Conservation (phyloP, 2,329 filamentous ascomycete genomes). For the Cercospora citrullina region DNA sequence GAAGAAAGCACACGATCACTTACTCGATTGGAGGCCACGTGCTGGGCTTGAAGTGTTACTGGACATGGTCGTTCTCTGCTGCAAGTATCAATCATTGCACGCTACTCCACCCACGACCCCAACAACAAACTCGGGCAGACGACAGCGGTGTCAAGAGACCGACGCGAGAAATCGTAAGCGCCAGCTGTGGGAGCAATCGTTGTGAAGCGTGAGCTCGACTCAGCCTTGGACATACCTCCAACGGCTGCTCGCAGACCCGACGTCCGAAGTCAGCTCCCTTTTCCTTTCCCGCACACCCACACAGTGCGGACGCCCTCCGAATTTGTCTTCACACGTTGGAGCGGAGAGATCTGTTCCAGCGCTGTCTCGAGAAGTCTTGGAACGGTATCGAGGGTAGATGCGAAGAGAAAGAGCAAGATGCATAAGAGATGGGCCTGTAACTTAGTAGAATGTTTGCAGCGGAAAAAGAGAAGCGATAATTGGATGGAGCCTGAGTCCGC, state of each 20-base stretch:
- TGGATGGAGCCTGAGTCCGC: neutral
- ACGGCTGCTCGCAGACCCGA: conserved; percentile 5
- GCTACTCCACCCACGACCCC: neutral
- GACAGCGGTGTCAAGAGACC: neutral
- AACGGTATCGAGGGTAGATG: neutral
- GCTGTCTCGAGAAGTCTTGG: neutral
- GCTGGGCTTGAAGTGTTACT: conserved; percentile 2
- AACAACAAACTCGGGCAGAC: neutral
- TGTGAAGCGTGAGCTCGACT: neutral
- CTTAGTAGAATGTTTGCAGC: neutral
- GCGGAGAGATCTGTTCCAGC: neutral
- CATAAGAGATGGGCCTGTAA: neutral
- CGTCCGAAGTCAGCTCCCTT: conserved; percentile 8
- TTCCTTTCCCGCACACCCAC: neutral
- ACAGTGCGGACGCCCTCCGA: neutral
- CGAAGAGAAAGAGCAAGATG: neutral
- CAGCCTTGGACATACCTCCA: neutral
- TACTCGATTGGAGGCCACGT: conserved; percentile 15
- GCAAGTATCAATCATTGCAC: neutral
- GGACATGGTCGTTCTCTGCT: neutral
- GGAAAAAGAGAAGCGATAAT: neutral
- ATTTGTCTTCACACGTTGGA: neutral
- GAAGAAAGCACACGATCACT: conserved; percentile 20
- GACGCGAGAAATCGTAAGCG: neutral
- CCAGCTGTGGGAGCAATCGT: neutral